phyloP scores from a whole-genome alignment of 768 basidiomycete genomes.

The Vararia minispora region DNA sequence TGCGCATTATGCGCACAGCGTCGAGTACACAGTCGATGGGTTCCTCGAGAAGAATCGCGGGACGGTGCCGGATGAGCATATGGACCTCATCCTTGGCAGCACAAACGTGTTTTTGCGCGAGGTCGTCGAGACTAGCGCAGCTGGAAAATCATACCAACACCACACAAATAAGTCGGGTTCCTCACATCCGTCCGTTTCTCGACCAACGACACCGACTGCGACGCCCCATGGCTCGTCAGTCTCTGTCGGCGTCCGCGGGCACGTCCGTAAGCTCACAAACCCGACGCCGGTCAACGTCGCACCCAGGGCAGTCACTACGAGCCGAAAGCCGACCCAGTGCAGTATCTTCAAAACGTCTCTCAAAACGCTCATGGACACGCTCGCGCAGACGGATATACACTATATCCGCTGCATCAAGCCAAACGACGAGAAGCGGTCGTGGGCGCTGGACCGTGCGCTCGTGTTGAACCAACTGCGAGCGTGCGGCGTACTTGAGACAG shows the following conservation, averaged over 20 bases:
- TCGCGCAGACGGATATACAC: conserved; percentile 92
- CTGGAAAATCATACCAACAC: conserved; percentile 66
- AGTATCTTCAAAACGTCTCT: conserved; percentile 95
- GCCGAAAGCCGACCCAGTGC: conserved; percentile 88
- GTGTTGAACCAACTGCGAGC: conserved; percentile 89
- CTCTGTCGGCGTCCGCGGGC: conserved; percentile 66
- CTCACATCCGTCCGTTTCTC: conserved; percentile 60
- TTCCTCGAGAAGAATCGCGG: conserved; percentile 98
- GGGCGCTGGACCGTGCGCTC: conserved; percentile 92
- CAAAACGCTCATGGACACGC: conserved; percentile 89
- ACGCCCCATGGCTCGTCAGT: conserved; percentile 70
- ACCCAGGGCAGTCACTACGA: conserved; percentile 30
- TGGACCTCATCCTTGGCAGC: conserved; percentile 71
- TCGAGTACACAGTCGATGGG: conserved; percentile 94
- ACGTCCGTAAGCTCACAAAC: too few relatives aligned
- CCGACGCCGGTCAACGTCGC: conserved; percentile 51
- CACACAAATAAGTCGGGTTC: conserved; percentile 54
- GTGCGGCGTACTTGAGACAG: conserved; percentile 97
- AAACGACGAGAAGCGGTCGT: conserved; percentile 88
- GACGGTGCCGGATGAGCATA: conserved; percentile 96
- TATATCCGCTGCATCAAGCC: conserved; percentile 99
- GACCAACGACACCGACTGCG: too few relatives aligned
- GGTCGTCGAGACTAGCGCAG: conserved; percentile 84
- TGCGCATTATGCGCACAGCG: conserved; percentile 93
- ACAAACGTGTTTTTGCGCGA: conserved; percentile 90